phyloP scores from a whole-genome alignment of 2,329 filamentous ascomycete genomes.

The Phialocephala subalpina region DNA sequence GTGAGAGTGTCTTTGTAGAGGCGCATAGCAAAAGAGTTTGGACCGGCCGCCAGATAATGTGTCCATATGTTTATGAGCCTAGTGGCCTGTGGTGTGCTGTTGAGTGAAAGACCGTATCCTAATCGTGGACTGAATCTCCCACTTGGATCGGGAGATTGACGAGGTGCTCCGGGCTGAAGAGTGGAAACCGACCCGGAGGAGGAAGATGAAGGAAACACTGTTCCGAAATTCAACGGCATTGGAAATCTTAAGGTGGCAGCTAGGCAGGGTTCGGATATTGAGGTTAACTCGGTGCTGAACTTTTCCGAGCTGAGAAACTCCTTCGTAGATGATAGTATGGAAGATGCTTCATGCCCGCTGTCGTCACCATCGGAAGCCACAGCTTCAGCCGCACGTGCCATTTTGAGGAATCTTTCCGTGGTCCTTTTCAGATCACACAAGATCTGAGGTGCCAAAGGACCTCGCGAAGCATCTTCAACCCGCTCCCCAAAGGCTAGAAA shows the following conservation, averaged over 20 bases:
- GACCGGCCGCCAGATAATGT: slow-evolving; percentile 8
- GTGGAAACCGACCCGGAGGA: neutral
- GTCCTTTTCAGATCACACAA: slow-evolving; percentile 12
- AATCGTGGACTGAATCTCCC: slow-evolving; percentile 18
- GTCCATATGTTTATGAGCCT: slow-evolving; percentile 2
- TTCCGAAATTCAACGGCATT: neutral
- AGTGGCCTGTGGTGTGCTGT: neutral
- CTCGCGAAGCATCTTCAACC: neutral
- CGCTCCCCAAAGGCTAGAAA: slow-evolving; percentile 13
- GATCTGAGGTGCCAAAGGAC: neutral
- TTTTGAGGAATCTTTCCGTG: slow-evolving; percentile 12
- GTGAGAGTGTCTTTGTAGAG: slow-evolving; percentile 16
- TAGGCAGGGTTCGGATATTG: neutral
- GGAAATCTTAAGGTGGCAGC: neutral
- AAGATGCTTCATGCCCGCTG: neutral
- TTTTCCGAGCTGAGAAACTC: neutral
- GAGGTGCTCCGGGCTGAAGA: neutral
- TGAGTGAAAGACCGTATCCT: slow-evolving; percentile 15
- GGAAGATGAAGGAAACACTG: neutral
- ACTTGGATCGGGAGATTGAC: neutral
- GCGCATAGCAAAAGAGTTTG: slow-evolving; percentile 18
- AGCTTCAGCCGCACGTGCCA: slow-evolving; percentile 12
- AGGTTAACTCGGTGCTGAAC: neutral
- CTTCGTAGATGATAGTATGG: neutral
- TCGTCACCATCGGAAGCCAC: slow-evolving; percentile 1